phyloP scores from a whole-genome alignment of 2,329 filamentous ascomycete species.

The Neurospora sp. region DNA sequence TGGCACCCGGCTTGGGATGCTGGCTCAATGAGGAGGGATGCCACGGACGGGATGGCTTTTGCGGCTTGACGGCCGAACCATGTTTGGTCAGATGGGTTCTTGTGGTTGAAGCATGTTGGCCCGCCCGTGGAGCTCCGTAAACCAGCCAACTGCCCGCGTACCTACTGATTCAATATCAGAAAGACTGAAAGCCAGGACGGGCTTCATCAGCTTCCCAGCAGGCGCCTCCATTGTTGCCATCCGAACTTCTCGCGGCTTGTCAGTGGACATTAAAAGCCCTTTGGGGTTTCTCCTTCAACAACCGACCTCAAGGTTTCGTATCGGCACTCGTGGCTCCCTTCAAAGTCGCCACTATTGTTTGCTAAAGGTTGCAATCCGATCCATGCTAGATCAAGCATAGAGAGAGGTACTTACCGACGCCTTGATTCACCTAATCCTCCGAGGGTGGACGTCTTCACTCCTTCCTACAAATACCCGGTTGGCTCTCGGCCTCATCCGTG shows the following conservation, averaged over 20 bases:
- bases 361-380: background rate
- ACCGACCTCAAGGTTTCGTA: background rate
- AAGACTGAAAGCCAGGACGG: background rate
- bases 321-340: background rate
- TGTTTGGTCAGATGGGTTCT: background rate
- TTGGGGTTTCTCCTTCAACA: background rate
- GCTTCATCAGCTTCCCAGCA: background rate
- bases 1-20: background rate
- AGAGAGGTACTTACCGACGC: background rate
- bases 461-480: background rate
- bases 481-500: background rate
- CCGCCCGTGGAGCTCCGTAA: conserved; percentile 4
- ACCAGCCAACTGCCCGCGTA: conserved; percentile 8
- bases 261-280: background rate
- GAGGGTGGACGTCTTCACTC: background rate
- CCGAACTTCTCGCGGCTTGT: background rate
- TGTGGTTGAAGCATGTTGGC: background rate
- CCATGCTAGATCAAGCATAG: background rate
- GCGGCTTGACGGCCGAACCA: background rate
- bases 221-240: background rate
- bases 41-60: background rate
- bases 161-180: background rate
- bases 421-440: background rate
- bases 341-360: background rate
- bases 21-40: background rate